Conservation (phyloP, 805 yeast species). For the Lachancea quebecensis region DNA sequence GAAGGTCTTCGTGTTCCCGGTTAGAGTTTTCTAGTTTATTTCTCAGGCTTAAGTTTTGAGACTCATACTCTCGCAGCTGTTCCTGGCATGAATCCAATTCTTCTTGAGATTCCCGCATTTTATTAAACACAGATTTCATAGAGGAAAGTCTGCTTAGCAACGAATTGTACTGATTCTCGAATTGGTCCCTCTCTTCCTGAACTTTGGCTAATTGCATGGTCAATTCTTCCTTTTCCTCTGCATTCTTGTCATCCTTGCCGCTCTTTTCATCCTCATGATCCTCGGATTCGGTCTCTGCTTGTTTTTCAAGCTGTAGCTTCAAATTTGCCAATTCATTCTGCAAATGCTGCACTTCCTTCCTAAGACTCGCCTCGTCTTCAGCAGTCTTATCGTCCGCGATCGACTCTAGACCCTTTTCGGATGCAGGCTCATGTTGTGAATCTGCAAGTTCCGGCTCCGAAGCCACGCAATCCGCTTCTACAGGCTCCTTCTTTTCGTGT, state of each 20-base stretch:
- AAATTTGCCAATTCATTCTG: conserved; percentile 4
- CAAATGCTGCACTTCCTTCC: conserved; percentile 1
- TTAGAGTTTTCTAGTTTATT: conserved; percentile 29
- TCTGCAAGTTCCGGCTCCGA: neutral
- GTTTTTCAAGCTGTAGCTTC: neutral
- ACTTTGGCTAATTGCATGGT: conserved; percentile 30
- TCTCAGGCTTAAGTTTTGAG: conserved; percentile 34
- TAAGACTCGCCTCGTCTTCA: too few species aligned
- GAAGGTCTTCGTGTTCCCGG: conserved; percentile 31
- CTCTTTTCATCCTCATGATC: too few species aligned
- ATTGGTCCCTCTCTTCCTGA: conserved; percentile 48
- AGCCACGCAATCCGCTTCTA: neutral
- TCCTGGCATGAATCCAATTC: conserved; percentile 53
- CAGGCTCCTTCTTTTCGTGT: conserved; percentile 1
- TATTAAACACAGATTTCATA: conserved; percentile 65
- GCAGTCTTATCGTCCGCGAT: too few species aligned
- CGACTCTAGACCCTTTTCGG: too few species aligned
- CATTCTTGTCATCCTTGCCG: too few species aligned
- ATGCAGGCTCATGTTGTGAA: neutral
- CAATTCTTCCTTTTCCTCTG: conserved; percentile 6
- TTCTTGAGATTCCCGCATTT: conserved; percentile 63
- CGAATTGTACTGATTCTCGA: conserved; percentile 54
- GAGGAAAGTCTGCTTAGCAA: conserved; percentile 57
- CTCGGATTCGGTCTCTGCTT: too few species aligned
- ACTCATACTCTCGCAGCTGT: conserved; percentile 42